Evolutionary conservation across 192 early-diverging fungal genomes (phyloP), one percentile per base, ranked within the genome.

Genomic region (Coemansia sp.): DNA sequence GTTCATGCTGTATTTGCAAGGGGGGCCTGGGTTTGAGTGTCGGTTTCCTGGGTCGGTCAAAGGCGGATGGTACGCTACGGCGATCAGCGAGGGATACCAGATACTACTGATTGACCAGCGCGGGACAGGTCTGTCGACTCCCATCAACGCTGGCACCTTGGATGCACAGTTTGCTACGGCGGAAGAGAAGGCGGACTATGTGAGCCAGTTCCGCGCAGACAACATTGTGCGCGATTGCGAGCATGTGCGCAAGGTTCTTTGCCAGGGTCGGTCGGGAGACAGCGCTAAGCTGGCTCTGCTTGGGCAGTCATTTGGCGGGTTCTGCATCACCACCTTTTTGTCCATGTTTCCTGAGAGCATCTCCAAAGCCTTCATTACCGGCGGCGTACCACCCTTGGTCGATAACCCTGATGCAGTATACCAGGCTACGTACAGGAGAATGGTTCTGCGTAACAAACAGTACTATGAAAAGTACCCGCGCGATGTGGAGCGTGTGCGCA

Each of bases 281-380:
- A 78, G 78, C 53, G 45, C 35, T 14, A 71, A 77, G 58, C 50
- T 83, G 15, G 53, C 79, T 7, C 63, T 87, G 14, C 55, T 87
- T 15, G 85, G 85, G 29, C 85, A 85, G 53, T 83, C 80, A 27
- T 87, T 81, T 68, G 85, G 85, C 52, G 85, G 85, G 1, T 87
- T 87, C 60, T 87, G 83, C 55, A 78, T 81, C 41, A 73, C 70
- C 11, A 85, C 82, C 3, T 87, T 83, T 30, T 69, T 87, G 36
- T 83, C 81, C 22, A 50, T 87, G 46, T 87, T 82, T 44, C 85
- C 85, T 1, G 55, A 64, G 19, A 82, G 81, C 17, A 49, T 87
- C 28, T 65, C 81, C 14, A 74, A 79, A 38, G 85, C 80, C 3
- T 81, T 81, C 41, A 85, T 87, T 47, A 83, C 85, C 8, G 85